A percentile compares a stretch with the other conserved stretches of the same genome.
phyloP scores from a whole-genome alignment of 1,284 basidiomycete species.

The Phenoliferia sp. region DNA sequence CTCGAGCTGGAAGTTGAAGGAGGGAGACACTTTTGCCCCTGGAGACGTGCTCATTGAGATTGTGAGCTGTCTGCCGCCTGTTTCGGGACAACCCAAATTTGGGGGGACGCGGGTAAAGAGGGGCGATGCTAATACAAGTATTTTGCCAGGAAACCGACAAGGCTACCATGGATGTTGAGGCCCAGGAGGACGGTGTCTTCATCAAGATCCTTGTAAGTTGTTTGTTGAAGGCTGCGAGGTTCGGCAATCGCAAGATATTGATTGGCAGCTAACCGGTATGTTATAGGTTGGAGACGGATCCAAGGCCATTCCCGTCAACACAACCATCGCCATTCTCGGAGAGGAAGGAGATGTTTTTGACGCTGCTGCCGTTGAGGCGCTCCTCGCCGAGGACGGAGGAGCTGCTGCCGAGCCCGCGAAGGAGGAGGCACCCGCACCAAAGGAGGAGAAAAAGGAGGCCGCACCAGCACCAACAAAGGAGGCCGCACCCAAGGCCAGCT shows the following conservation, averaged over 20 bases:
- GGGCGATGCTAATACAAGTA: background rate
- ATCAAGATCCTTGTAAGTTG: constrained; percentile 81
- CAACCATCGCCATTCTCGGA: constrained; percentile 79
- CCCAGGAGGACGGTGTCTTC: constrained; percentile 91
- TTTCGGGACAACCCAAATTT: constrained; percentile 11
- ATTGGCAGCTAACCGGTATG: background rate
- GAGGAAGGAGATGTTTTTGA: constrained; percentile 93
- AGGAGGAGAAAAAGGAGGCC: constrained; percentile 37
- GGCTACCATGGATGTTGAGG: constrained; percentile 98
- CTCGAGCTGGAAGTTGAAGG: constrained; percentile 93
- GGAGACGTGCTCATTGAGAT: constrained; percentile 95
- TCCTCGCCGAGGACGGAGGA: constrained; percentile 36
- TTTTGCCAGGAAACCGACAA: constrained; percentile 99
- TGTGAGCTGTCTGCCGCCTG: constrained; percentile 52
- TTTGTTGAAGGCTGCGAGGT: background rate
- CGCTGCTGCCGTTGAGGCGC: constrained; percentile 59
- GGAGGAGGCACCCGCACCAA: constrained; percentile 31
- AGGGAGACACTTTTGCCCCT: constrained; percentile 80
- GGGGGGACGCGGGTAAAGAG: background rate
- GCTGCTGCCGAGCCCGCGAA: constrained; percentile 35
- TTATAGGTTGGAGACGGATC: constrained; percentile 69
- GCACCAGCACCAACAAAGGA: constrained; percentile 24
- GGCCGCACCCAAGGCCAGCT: constrained; percentile 45
- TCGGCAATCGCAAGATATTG: background rate
- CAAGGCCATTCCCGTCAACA: constrained; percentile 81